Conservation (phyloP, 306 rosid species). For the Acacia melanoxylon region DNA sequence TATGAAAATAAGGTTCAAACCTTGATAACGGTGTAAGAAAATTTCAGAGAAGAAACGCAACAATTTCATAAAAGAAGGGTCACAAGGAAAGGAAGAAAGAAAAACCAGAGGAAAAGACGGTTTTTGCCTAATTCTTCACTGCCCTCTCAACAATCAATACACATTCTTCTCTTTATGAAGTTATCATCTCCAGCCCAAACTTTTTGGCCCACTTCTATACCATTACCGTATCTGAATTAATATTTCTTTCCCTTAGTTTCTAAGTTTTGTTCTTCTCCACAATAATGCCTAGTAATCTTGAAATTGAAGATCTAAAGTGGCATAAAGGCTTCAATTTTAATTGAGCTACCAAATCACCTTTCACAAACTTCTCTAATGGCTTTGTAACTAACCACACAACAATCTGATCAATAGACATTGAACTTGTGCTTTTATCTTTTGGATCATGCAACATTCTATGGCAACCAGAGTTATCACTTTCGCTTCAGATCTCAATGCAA, state of each 20-base stretch:
- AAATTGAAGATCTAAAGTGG: conserved; percentile 1
- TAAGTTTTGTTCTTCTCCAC: neutral
- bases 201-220: neutral
- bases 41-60: no score
- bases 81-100: no score
- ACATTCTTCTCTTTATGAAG: no score
- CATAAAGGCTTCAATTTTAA: neutral
- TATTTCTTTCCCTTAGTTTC: neutral
- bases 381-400: neutral
- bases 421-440: neutral
- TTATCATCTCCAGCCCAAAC: neutral
- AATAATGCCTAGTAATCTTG: neutral
- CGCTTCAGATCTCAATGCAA: conserved; percentile 10
- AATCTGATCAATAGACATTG: neutral
- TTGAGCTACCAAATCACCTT: neutral
- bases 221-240: neutral
- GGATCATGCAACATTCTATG: neutral
- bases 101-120: no score
- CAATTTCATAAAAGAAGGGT: no score
- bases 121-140: no score
- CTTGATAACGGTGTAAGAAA: no score
- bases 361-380: neutral
- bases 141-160: no score
- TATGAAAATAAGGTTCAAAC: no score
- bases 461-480: neutral